These are phyloP conservation scores for Globisporangium takayamanum DNA, from an alignment of 352 stramenopile species.

Conservation along the genomic window DNA sequence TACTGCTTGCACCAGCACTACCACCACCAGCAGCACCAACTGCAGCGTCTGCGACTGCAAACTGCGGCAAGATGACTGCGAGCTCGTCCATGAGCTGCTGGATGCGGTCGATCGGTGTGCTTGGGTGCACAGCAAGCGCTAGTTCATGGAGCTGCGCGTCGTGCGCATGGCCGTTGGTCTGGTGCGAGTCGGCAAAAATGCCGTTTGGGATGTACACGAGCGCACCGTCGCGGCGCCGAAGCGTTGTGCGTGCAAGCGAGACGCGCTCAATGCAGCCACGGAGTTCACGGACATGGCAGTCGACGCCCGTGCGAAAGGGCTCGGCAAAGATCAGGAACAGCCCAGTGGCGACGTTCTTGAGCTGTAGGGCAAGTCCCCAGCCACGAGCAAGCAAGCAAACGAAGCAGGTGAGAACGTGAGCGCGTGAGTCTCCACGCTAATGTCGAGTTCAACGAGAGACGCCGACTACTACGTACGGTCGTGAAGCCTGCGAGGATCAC, in stretches of 20 bases:
- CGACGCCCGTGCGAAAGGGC: conserved; percentile 65
- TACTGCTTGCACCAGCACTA: background rate
- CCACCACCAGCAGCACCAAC: background rate
- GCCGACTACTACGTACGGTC: conserved; percentile 23
- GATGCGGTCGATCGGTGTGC: conserved; percentile 38
- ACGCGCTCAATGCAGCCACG: conserved; percentile 69
- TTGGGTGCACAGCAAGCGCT: conserved; percentile 30
- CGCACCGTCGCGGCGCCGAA: conserved; percentile 58
- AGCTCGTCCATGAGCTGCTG: conserved; percentile 38
- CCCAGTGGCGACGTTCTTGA: conserved; percentile 77
- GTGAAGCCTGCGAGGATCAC: conserved; percentile 61
- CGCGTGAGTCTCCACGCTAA: background rate
- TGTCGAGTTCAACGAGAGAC: too few relatives aligned
- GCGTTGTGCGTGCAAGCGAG: conserved; percentile 64
- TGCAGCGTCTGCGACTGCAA: conserved; percentile 20
- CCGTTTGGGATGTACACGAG: conserved; percentile 77
- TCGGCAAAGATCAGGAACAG: conserved; percentile 84
- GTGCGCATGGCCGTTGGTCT: conserved; percentile 49
- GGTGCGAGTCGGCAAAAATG: conserved; percentile 64
- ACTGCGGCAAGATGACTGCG: conserved; percentile 21
- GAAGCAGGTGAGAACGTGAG: background rate
- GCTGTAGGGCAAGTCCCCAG: conserved; percentile 19
- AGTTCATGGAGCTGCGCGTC: conserved; percentile 53
- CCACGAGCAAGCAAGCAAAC: background rate
- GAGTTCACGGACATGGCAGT: conserved; percentile 43